Evolutionary conservation across 306 rosid genomes (phyloP).

Genomic region (Medicago ruthenica): DNA sequence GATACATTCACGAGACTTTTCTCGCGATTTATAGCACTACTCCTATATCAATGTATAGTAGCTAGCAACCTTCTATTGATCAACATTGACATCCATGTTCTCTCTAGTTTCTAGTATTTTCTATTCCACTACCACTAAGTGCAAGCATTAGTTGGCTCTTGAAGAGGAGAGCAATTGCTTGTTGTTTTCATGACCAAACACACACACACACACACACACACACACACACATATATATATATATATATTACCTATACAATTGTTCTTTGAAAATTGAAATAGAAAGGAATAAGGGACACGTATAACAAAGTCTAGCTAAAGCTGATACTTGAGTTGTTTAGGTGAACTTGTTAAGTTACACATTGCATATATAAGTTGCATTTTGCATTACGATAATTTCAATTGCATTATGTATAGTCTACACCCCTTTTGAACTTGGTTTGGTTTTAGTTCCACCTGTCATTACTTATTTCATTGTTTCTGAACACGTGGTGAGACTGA

Average conservation of each 20-base stretch:
- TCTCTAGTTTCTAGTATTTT: slow-evolving; percentile 28
- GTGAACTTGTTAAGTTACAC: no score
- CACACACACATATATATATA: no score
- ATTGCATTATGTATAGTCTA: background rate
- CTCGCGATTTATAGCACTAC: no score
- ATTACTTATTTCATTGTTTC: background rate
- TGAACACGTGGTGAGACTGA: background rate
- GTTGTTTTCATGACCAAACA: slow-evolving; percentile 50
- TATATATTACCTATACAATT: slow-evolving; percentile 17
- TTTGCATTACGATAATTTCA: background rate
- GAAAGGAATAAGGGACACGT: slow-evolving; percentile 48
- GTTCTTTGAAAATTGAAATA: slow-evolving; percentile 11
- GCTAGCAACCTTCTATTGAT: background rate
- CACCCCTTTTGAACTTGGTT: background rate
- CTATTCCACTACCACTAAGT: slow-evolving; percentile 29
- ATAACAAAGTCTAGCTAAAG: no score
- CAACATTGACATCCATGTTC: slow-evolving; percentile 29
- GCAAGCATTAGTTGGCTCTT: slow-evolving; percentile 38
- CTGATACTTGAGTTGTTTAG: no score
- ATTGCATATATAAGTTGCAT: background rate
- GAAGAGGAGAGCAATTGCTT: slow-evolving; percentile 43
- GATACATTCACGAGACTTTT: no score
- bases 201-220: no score
- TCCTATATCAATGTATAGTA: no score
- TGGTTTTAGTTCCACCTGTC: background rate